phyloP scores from a whole-genome alignment of 495 filamentous ascomycete genomes.

The Annulohypoxylon bovei region DNA sequence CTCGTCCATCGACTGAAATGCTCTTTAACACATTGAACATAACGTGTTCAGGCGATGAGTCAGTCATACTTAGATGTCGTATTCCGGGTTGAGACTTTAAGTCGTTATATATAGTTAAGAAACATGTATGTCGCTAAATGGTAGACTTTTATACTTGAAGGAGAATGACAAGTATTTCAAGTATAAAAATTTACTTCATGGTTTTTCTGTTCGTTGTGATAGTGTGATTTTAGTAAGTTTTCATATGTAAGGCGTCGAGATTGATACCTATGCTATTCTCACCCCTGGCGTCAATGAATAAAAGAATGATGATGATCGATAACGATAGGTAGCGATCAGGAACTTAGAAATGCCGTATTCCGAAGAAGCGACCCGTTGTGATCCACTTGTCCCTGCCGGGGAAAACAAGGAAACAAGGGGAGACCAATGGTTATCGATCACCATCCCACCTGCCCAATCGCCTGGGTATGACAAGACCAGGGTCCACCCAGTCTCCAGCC shows the following conservation, averaged over 20 bases:
- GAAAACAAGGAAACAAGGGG: constrained; percentile 15
- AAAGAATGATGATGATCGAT: not conserved
- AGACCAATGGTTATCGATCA: constrained; percentile 27
- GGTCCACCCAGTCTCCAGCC: not conserved
- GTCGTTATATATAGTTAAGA: not conserved
- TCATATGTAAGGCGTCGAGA: constrained; percentile 22
- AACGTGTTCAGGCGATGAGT: constrained; percentile 21
- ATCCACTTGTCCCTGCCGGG: constrained; percentile 21
- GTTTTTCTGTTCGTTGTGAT: not conserved
- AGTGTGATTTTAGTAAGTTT: constrained; percentile 3
- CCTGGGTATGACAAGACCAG: constrained; percentile 1
- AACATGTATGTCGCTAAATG: not conserved
- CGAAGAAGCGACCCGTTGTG: constrained; percentile 12
- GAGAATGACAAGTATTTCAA: not conserved
- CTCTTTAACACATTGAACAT: constrained; percentile 55
- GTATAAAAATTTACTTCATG: not conserved
- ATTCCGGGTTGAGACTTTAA: not conserved
- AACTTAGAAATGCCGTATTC: constrained; percentile 21
- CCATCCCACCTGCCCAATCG: constrained; percentile 29
- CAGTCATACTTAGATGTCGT: constrained; percentile 6
- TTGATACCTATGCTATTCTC: constrained; percentile 6
- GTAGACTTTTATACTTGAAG: not conserved
- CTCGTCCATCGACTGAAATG: constrained; percentile 44
- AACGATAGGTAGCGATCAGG: constrained; percentile 9
- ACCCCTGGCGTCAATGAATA: constrained; percentile 9